Conservation (phyloP, 1,284 basidiomycete genomes). For the Phylloporus sp. region DNA sequence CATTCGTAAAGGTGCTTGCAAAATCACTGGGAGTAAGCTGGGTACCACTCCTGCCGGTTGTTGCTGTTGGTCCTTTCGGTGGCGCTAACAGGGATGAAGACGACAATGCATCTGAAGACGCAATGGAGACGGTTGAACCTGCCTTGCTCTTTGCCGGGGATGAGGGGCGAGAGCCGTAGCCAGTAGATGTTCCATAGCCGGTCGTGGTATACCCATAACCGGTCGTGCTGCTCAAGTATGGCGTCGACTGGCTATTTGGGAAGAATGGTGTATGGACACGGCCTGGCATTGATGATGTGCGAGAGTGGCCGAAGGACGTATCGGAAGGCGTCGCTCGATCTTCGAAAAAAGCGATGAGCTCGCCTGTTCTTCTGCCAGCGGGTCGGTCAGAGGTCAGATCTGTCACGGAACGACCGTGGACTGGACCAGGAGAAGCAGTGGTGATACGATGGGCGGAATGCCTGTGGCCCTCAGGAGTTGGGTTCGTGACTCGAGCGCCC, state of each 20-base stretch:
- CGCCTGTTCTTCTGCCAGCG: constrained; percentile 61
- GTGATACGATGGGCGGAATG: constrained; percentile 40
- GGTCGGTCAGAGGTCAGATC: constrained; percentile 39
- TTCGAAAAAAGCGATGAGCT: constrained; percentile 78
- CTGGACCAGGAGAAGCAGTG: constrained; percentile 30
- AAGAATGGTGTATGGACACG: constrained; percentile 58
- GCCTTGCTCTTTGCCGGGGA: constrained; percentile 51
- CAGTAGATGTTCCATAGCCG: constrained; percentile 31
- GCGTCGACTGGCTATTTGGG: constrained; percentile 47
- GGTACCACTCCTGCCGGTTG: constrained; percentile 28
- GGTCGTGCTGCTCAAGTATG: constrained; percentile 38
- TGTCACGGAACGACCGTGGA: constrained; percentile 31
- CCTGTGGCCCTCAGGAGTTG: constrained; percentile 45
- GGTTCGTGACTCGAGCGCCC: constrained; percentile 38
- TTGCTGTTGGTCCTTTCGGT: constrained; percentile 30
- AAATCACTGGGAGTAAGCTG: constrained; percentile 39
- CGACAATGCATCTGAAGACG: constrained; percentile 36
- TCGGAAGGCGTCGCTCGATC: constrained; percentile 44
- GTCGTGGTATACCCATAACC: constrained; percentile 35
- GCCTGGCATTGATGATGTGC: constrained; percentile 58
- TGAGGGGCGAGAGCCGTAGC: constrained; percentile 45
- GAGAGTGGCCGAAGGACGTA: constrained; percentile 46
- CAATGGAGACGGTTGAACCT: constrained; percentile 35
- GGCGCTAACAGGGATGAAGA: constrained; percentile 47
- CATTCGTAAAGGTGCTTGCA: constrained; percentile 38